Percentiles rank a stretch among this genome's conserved stretches.
Evolutionary conservation across 768 basidiomycete species (phyloP).

Genomic region (Russula virescens): DNA sequence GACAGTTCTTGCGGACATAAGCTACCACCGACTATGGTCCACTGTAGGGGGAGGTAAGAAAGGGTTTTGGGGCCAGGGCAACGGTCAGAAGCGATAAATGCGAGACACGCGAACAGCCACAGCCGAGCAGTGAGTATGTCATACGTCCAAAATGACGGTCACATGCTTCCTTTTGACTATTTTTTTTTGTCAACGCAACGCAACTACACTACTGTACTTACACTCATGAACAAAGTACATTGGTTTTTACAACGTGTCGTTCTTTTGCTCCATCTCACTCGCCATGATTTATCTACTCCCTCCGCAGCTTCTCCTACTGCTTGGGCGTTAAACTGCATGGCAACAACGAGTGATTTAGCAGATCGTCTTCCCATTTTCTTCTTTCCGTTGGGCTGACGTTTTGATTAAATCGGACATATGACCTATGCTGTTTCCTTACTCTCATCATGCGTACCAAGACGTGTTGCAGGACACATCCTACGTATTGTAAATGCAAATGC

Average conservation of each 20-base stretch:
- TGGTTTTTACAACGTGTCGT: no score
- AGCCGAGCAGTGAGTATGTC: no score
- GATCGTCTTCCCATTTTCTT: conserved; percentile 48
- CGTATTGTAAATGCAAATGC: no score
- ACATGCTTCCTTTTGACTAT: no score
- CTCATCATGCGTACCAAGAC: background rate
- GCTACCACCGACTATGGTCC: background rate
- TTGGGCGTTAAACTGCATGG: conserved; percentile 67
- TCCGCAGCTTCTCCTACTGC: conserved; percentile 40
- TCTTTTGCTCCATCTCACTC: background rate
- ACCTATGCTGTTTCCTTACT: background rate
- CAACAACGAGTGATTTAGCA: conserved; percentile 46
- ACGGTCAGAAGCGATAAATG: background rate
- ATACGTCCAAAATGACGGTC: no score
- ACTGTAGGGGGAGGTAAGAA: background rate
- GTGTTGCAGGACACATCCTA: background rate
- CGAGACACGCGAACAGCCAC: background rate
- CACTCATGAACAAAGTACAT: no score
- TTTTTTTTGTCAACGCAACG: no score
- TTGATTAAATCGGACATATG: conserved; percentile 34
- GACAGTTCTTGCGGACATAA: conserved; percentile 22
- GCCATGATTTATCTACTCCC: conserved; percentile 61
- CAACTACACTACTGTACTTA: no score
- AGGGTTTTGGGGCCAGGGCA: background rate
- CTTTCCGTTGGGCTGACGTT: conserved; percentile 37